phyloP scores from a whole-genome alignment of 305 asterid species.

The Plantago coronopus region DNA sequence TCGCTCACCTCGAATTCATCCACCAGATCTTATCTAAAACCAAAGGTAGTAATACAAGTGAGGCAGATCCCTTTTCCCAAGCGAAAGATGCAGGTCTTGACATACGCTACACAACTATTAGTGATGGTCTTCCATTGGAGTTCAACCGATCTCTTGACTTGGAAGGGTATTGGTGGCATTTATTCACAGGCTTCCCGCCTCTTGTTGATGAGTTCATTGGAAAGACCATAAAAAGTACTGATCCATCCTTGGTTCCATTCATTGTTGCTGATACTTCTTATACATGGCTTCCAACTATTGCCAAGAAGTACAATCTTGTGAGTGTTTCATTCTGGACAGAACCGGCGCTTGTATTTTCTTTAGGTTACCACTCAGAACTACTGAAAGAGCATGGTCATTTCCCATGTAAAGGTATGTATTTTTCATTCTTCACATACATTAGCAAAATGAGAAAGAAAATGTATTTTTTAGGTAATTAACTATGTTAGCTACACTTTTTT shows the following conservation, averaged over 20 bases:
- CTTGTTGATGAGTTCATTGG: constrained; percentile 40
- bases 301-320: constrained; percentile 29
- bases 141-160: constrained; percentile 31
- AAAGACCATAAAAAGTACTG: constrained; percentile 5
- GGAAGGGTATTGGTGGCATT: constrained; percentile 27
- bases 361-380: constrained; percentile 21
- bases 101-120: constrained; percentile 36
- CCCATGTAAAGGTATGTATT: constrained; percentile 18
- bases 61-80: constrained; percentile 25
- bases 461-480: too few species aligned
- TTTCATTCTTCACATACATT: too few species aligned
- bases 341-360: constrained; percentile 33
- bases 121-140: constrained; percentile 38
- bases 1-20: constrained; percentile 34
- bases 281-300: constrained; percentile 26
- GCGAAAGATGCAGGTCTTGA: constrained; percentile 37
- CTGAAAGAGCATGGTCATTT: constrained; percentile 26
- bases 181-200: constrained; percentile 29
- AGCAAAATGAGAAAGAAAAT: too few species aligned
- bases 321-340: constrained; percentile 40
- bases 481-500: too few species aligned
- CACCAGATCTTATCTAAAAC: constrained; percentile 36
- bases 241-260: constrained; percentile 20
- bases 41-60: not conserved
- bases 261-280: constrained; percentile 33